A percentile compares a stretch with the other conserved stretches of the same genome.
These are phyloP conservation scores for Dactylorhiza incarnata DNA, from an alignment of 106 monocot genomes.

Conservation along the genomic window DNA sequence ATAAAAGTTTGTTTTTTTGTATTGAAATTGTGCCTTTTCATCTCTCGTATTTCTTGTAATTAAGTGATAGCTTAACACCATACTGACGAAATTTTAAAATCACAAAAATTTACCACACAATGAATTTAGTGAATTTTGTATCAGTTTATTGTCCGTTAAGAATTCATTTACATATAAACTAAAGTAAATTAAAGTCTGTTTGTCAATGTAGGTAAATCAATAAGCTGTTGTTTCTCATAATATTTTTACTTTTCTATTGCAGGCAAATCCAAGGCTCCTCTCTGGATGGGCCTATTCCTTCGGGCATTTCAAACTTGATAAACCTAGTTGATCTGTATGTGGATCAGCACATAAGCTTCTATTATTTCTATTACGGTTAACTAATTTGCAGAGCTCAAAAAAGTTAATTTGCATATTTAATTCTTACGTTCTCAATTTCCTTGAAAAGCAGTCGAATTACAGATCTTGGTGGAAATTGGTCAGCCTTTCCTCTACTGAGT, in stretches of 20 bases:
- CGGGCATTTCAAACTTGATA: slow-evolving; percentile 42
- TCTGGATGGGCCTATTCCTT: slow-evolving; percentile 68
- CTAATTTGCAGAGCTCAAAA: neutral
- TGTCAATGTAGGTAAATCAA: neutral
- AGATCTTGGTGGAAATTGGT: slow-evolving; percentile 55
- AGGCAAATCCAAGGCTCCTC: slow-evolving; percentile 64
- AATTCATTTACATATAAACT: neutral
- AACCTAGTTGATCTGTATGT: slow-evolving; percentile 63
- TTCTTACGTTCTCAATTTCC: neutral
- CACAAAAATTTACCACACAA: neutral
- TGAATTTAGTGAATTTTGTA: neutral
- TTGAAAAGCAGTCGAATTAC: slow-evolving; percentile 53
- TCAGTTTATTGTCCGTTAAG: neutral
- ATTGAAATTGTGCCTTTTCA: neutral
- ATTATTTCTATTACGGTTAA: neutral
- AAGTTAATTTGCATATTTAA: neutral
- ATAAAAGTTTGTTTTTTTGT: neutral
- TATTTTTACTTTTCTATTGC: neutral
- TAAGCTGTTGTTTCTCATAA: neutral
- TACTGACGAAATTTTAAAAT: neutral
- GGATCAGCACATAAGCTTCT: neutral
- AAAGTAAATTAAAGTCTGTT: neutral
- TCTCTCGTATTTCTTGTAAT: neutral
- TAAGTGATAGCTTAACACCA: neutral
- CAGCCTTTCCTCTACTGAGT: slow-evolving; percentile 49